Percentiles rank a stretch among this genome's conserved stretches.
Conservation (phyloP, 768 basidiomycete genomes). For the Boletus eberwhitei region DNA sequence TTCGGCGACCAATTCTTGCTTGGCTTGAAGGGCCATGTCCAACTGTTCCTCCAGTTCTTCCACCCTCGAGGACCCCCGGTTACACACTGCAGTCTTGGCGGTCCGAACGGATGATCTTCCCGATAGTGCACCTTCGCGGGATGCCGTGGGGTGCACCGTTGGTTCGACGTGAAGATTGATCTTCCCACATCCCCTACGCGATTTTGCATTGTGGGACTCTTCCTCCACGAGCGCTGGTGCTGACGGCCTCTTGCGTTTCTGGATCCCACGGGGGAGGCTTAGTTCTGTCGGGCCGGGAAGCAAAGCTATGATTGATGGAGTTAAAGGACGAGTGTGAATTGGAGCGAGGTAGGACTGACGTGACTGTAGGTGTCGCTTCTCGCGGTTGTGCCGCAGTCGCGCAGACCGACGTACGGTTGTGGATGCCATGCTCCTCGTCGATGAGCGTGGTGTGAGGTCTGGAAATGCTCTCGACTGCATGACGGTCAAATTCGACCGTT, state of each 20-base stretch:
- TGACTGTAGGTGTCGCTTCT: neutral
- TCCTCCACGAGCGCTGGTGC: neutral
- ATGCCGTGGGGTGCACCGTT: neutral
- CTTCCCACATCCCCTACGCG: slow-evolving; percentile 14
- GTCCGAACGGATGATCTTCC: neutral
- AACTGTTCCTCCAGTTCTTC: slow-evolving; percentile 44
- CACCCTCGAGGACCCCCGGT: slow-evolving; percentile 36
- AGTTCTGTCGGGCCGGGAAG: neutral
- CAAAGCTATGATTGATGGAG: slow-evolving; percentile 7
- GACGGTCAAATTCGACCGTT: neutral
- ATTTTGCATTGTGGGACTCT: neutral
- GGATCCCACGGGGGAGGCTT: neutral
- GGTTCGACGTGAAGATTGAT: slow-evolving; percentile 1
- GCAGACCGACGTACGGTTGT: slow-evolving; percentile 20
- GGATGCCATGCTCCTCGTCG: slow-evolving; percentile 26
- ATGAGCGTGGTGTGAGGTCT: slow-evolving; percentile 5
- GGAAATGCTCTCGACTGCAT: slow-evolving; percentile 19
- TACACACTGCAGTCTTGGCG: slow-evolving; percentile 20
- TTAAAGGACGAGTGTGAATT: neutral
- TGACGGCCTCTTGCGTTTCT: slow-evolving; percentile 9
- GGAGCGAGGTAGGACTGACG: slow-evolving; percentile 13
- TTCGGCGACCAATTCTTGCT: slow-evolving; percentile 40
- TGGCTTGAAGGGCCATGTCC: slow-evolving; percentile 35
- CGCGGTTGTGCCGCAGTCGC: slow-evolving; percentile 11
- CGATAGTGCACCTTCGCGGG: slow-evolving; percentile 1